A percentile compares a stretch with the other conserved stretches of the same genome.
These are phyloP conservation scores for Geotrichum fermentans DNA, from an alignment of 1,139 yeast genomes.

Conservation along the genomic window DNA sequence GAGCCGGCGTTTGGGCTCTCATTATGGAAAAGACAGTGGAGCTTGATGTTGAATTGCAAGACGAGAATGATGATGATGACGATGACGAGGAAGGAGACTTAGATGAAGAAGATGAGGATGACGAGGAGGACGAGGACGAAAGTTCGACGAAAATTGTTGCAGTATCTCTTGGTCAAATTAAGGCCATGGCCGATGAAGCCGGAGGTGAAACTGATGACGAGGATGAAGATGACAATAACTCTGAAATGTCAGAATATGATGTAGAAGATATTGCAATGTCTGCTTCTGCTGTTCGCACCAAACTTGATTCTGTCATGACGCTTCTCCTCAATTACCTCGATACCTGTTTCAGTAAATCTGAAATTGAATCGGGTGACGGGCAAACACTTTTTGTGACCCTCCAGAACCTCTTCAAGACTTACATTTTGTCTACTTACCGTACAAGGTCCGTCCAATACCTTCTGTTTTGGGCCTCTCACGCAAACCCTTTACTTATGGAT, in stretches of 20 bases:
- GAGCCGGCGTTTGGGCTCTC: conserved; percentile 68
- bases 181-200: conserved; percentile 25
- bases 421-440: conserved; percentile 85
- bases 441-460: conserved; percentile 86
- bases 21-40: conserved; percentile 76
- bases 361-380: conserved; percentile 57
- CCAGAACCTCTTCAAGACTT: conserved; percentile 71
- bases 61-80: conserved; percentile 78
- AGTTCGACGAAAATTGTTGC: conserved; percentile 10
- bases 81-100: conserved; percentile 65
- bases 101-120: conserved; percentile 47
- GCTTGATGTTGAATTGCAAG: conserved; percentile 89
- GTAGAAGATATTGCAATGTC: conserved; percentile 32
- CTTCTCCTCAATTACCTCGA: conserved; percentile 51
- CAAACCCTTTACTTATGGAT: conserved; percentile 76
- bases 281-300: conserved; percentile 38
- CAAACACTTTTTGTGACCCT: conserved; percentile 72
- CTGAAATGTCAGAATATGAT: conserved; percentile 38
- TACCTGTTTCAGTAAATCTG: conserved; percentile 48
- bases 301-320: conserved; percentile 64
- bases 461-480: conserved; percentile 75
- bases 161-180: conserved; percentile 23
- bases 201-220: conserved; percentile 28
- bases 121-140: conserved; percentile 36
- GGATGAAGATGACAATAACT: conserved; percentile 37